Base-by-base conservation (phyloP, 495 filamentous ascomycete genomes). In the Aspergillus ellipticus region DNA sequence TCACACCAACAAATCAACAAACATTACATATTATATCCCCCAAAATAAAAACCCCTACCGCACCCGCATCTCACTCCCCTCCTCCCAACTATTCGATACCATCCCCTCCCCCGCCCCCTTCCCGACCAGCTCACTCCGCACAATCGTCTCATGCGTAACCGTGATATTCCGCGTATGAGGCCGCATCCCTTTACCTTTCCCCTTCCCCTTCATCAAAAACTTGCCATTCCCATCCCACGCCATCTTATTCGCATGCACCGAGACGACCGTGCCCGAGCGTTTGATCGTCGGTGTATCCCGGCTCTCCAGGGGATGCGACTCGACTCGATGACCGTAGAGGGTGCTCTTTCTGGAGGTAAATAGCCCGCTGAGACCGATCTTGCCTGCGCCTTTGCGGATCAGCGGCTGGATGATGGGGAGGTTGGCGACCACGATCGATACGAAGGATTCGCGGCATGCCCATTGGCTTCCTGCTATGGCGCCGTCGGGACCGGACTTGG, bases 381-480 rank as follows among this genome's bases (percentile, higher is more conserved):
- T 69, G 39, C 58, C 62, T 47, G 65, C 66, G 9, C 60, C 56
- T 10, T 61, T 61, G 10, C 72, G 72, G 56, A 81, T 68, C 0
- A 82, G 58, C 0, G 80, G 79, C 51, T 80, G 78, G 10, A 84
- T 66, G 66, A 84, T 81, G 8, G 82, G 82, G 35, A 82, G 65
- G 57, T 84, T 85, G 43, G 75, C 74, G 9, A 84, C 70, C 13
- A 82, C 63, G 22, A 83, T 71, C 0, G 75, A 76, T 49, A 84
- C 78, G 57, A 85, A 84, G 6, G 77, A 77, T 60, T 84, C 82
- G 42, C 81, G 80, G 58, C 78, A 74, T 16, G 82, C 79, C 82
- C 82, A 85, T 65, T 73, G 71, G 10, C 78, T 76, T 4, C 77
- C 78, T 42, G 74, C 54, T 0, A 66, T 61, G 17, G 76, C 76